Evolutionary conservation across 2,329 filamentous ascomycete genomes (phyloP).

Genomic region (Teratosphaeria epicoccoides): DNA sequence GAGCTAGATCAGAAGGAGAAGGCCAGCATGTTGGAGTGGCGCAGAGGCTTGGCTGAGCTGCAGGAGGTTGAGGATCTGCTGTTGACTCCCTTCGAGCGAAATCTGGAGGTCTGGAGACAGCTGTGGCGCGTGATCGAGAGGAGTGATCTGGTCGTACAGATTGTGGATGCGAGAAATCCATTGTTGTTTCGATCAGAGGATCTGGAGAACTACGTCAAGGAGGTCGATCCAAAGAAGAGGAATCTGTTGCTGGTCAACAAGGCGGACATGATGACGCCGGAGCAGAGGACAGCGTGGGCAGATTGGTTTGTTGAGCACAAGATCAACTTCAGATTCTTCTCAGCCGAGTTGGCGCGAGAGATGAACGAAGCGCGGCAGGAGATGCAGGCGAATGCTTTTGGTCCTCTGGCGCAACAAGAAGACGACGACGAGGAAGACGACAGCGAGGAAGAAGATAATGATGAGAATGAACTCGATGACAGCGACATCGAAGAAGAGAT

Average conservation of each 20-base stretch:
- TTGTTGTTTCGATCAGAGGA: conserved; percentile 90
- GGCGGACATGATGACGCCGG: conserved; percentile 93
- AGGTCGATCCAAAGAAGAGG: conserved; percentile 75
- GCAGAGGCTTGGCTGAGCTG: conserved; percentile 78
- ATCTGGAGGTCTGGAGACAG: conserved; percentile 95
- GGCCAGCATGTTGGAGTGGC: conserved; percentile 75
- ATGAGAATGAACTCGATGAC: conserved; percentile 31
- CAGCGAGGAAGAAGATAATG: conserved; percentile 35
- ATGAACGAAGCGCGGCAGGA: conserved; percentile 59
- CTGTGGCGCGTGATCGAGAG: conserved; percentile 96
- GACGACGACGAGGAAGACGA: conserved; percentile 31
- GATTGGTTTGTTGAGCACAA: conserved; percentile 69
- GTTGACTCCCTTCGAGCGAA: conserved; percentile 96
- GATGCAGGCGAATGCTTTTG: conserved; percentile 29
- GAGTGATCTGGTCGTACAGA: conserved; percentile 91
- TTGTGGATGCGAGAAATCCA: conserved; percentile 93
- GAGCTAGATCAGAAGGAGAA: conserved; percentile 72
- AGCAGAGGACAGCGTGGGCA: conserved; percentile 76
- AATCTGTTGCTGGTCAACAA: conserved; percentile 95
- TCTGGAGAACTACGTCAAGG: conserved; percentile 86
- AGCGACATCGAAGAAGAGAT: conserved; percentile 30
- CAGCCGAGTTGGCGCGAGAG: conserved; percentile 83
- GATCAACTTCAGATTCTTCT: conserved; percentile 94
- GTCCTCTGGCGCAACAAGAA: conserved; percentile 25
- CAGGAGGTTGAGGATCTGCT: conserved; percentile 89